These are phyloP conservation scores for Collybia sordida DNA, from an alignment of 768 basidiomycete species.

Conservation along the genomic window DNA sequence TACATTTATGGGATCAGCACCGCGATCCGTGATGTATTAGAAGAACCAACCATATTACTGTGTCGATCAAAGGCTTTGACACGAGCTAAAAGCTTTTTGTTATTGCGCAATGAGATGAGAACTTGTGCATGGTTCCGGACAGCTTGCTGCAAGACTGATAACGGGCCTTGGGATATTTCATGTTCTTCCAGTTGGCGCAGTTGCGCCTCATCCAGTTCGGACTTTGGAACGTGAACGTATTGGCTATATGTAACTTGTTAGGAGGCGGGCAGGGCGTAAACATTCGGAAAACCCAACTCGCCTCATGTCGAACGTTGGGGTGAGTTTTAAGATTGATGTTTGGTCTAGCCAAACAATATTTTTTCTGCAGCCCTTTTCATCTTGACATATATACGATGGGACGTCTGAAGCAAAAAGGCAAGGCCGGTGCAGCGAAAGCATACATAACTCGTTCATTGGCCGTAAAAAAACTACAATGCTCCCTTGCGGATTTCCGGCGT, in stretches of 20 bases:
- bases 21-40: conserved; percentile 1
- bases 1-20: conserved; percentile 11
- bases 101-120: conserved; percentile 94
- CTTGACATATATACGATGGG: conserved; percentile 50
- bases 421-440: conserved; percentile 89
- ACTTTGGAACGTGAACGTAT: conserved; percentile 95
- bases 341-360: conserved; percentile 33
- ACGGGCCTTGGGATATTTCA: conserved; percentile 96
- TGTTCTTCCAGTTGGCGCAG: conserved; percentile 95
- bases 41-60: conserved; percentile 86
- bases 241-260: conserved; percentile 54
- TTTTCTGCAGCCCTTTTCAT: conserved; percentile 26
- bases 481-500: conserved; percentile 93
- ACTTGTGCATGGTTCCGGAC: conserved; percentile 98
- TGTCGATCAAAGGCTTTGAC: conserved; percentile 99
- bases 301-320: conserved; percentile 33
- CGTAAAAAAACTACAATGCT: conserved; percentile 94
- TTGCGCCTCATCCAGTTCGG: conserved; percentile 96
- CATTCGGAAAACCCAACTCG: conserved; percentile 13
- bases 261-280: conserved; percentile 1
- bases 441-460: conserved; percentile 90
- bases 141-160: conserved; percentile 95
- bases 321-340: conserved; percentile 21
- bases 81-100: conserved; percentile 93
- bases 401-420: conserved; percentile 79